Conservation (phyloP, 768 basidiomycete species). For the Crassisporium funariophilum region DNA sequence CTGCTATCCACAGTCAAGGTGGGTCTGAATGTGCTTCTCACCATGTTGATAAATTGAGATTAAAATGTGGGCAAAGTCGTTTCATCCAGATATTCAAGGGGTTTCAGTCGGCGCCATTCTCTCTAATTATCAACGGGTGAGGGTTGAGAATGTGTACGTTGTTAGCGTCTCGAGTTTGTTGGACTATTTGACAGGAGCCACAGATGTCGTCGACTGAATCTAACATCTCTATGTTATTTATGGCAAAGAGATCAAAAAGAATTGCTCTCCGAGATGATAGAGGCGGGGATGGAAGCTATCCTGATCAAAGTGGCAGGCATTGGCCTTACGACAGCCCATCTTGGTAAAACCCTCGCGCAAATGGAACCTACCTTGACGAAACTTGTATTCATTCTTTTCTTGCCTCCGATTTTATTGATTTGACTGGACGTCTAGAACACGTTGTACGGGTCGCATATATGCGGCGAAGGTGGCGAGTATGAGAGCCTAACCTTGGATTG, state of each 20-base stretch:
- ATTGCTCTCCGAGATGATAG: conserved; percentile 85
- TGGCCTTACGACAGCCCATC: conserved; percentile 75
- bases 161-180: not conserved
- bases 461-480: conserved; percentile 98
- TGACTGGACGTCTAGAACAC: conserved; percentile 51
- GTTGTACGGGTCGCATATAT: conserved; percentile 88
- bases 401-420: not conserved
- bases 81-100: conserved; percentile 80
- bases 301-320: conserved; percentile 97
- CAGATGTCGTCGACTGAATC: conserved; percentile 78
- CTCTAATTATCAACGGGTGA: conserved; percentile 94
- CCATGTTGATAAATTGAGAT: not conserved
- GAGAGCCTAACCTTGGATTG: conserved; percentile 92
- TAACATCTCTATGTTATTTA: conserved; percentile 84
- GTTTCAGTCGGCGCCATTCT: conserved; percentile 96
- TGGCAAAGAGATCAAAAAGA: conserved; percentile 94
- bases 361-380: conserved; percentile 74
- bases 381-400: conserved; percentile 51
- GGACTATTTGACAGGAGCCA: conserved; percentile 1
- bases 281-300: conserved; percentile 74
- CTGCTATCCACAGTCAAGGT: conserved; percentile 82
- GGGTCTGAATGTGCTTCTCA: not conserved
- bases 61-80: conserved; percentile 42
- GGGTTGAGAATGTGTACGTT: conserved; percentile 95
- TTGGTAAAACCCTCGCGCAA: conserved; percentile 72